Evolutionary conservation across 805 yeast genomes (phyloP), one percentile per base, ranked within the genome.

Genomic region (Starmera caribaea): DNA sequence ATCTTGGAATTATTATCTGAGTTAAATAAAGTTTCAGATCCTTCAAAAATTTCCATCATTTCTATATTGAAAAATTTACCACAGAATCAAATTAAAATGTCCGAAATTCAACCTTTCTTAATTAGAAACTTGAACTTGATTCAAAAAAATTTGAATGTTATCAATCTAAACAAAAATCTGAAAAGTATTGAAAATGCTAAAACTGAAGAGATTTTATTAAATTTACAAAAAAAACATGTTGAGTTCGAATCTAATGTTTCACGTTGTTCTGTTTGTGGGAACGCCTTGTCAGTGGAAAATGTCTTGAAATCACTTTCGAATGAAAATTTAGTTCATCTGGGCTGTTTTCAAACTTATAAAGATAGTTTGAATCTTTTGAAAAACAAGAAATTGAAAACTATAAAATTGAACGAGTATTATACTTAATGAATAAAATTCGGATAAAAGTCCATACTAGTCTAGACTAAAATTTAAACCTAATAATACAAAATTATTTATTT

Each of bases 241-340:
- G 17, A 37, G 15, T 27, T 45, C 48, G 27, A 30, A 13, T 32
- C 33, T 27, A 40, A 35, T 37, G 36, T 38, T 26, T 32, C 39
- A n/a, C 30, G 33, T n/a, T 86, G 95, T 53, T 50, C 58, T 3
- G 66, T 76, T 14, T 86, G 95, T 57, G 59, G 26, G 26, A 21
- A 64, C 16, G 78, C 76, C 47, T 55, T 63, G 11, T 59, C 81
- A 29, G 80, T 79, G 3, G 66, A 66, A 44, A 68, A 74, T 36
- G 74, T 81, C 1, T 58, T 78, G 28, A 65, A 75, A 35, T 69
- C 71, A 17, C 63, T 65, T 30, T 72, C 73, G 5, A 24, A 32
- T 31, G 35, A 35, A 8, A 16, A 31, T 30, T 37, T 48, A 14
- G 44, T 53, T 10, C 58, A 54, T 42, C 50, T 46, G 36, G 54